Percentiles rank a stretch among this genome's conserved stretches.
Evolutionary conservation across 257 asterid genomes (phyloP).

Genomic region (Gentiana dahurica): DNA sequence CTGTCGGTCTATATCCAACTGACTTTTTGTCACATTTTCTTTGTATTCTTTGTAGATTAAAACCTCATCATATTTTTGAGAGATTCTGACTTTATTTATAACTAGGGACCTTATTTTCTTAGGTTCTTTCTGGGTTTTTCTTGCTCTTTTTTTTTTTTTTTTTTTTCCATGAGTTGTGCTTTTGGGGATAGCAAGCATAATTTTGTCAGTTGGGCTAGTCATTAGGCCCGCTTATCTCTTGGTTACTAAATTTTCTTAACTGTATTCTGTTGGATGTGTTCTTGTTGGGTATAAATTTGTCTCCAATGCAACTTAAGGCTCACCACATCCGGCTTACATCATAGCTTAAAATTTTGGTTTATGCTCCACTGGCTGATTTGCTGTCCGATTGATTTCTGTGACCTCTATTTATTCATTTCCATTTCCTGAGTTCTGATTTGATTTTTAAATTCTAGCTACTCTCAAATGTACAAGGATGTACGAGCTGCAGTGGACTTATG

Average conservation of each 20-base stretch:
- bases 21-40: too few species aligned
- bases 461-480: constrained; percentile 81
- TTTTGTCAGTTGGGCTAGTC: background rate
- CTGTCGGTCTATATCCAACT: too few species aligned
- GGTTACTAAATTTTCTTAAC: background rate
- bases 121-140: too few species aligned
- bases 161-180: background rate
- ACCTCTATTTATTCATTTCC: background rate
- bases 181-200: background rate
- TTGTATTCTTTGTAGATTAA: too few species aligned
- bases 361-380: background rate
- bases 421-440: constrained; percentile 16
- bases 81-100: too few species aligned
- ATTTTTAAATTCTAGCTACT: constrained; percentile 44
- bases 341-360: background rate
- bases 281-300: background rate
- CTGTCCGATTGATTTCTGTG: background rate
- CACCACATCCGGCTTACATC: too few species aligned
- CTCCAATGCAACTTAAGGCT: too few species aligned
- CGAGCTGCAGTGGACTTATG: constrained; percentile 98
- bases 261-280: background rate
- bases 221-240: too few species aligned
- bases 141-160: background rate
- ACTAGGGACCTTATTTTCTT: too few species aligned
- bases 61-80: too few species aligned